Percentiles rank a stretch among this genome's conserved stretches.
These are phyloP conservation scores for cucumber (Cucumis sativus) DNA, from an alignment of 306 rosid species.

Conservation along the genomic window Cucumber_9930_V3 NC_026657.2:23716001-23716500, in stretches of 20 bases:
- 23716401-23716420: background rate
- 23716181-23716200: background rate
- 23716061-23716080: slow-evolving; percentile 30
- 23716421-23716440: background rate
- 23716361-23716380: background rate
- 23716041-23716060: slow-evolving; percentile 65
- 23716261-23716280: background rate
- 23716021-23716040: slow-evolving; percentile 47
- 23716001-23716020: slow-evolving; percentile 38
- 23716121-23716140: background rate
- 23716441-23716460: background rate
- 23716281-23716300: background rate
- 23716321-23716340: background rate
- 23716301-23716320: background rate
- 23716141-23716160: background rate
- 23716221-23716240: background rate
- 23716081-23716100: background rate
- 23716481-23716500: background rate
- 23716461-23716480: background rate
- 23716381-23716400: background rate
- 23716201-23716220: background rate
- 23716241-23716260: background rate
- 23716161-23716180: background rate
- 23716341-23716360: background rate
- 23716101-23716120: background rate